Evolutionary conservation across 2,329 filamentous ascomycete species (phyloP).

Genomic region (Cladorrhinum sp.): DNA sequence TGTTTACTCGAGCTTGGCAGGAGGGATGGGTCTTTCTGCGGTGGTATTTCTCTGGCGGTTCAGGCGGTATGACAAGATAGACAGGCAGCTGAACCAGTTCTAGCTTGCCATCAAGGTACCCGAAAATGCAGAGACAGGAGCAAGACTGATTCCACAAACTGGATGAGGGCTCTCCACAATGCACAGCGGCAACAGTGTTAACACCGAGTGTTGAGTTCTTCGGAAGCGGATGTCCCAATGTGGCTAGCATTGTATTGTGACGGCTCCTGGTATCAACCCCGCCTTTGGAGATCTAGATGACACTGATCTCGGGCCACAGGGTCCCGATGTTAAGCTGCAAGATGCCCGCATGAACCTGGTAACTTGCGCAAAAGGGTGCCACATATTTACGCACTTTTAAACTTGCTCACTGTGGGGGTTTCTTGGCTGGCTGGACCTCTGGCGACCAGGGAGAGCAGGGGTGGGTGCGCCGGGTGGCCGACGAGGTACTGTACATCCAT

Average conservation of each 20-base stretch:
- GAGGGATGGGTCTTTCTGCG: slow-evolving; percentile 11
- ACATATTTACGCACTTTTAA: neutral
- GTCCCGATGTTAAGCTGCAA: neutral
- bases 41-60: slow-evolving; percentile 13
- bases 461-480: neutral
- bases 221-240: too few species aligned
- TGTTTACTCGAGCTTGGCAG: slow-evolving; percentile 13
- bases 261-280: neutral
- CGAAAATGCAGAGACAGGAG: neutral
- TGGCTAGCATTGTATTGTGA: too few species aligned
- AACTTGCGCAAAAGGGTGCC: slow-evolving; percentile 5
- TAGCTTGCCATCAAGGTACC: neutral
- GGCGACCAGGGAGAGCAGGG: neutral
- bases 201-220: too few species aligned
- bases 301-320: slow-evolving; percentile 1
- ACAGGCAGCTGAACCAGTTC: slow-evolving; percentile 9
- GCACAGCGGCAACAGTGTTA: too few species aligned
- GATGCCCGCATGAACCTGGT: neutral
- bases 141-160: neutral
- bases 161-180: neutral
- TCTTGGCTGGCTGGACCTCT: neutral
- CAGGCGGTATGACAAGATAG: slow-evolving; percentile 14
- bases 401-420: slow-evolving; percentile 8
- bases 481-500: neutral
- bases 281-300: neutral